Base-by-base conservation (phyloP, 2,329 filamentous ascomycete genomes). In the Massarina eburnea region DNA sequence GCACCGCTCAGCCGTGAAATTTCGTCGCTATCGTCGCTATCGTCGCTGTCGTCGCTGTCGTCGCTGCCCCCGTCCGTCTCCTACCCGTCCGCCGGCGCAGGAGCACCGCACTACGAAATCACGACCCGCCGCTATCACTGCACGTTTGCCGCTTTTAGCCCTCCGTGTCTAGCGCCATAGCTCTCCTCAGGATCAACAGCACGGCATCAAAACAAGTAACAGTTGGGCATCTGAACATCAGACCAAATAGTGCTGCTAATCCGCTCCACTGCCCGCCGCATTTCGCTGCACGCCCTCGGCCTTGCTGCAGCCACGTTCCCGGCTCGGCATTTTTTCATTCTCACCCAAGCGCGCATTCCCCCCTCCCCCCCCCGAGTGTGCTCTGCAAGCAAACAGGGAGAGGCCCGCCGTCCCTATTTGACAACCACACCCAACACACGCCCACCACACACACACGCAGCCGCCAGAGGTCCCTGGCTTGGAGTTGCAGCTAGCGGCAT, bases 71-170 rank as follows among this genome's bases (percentile, higher is more conserved):
- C 32, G 10, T 35, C 32, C 32, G 17, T 12, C 32, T 35, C 8
- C 9, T 15, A 17, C 32, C 9, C 32, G 9, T 9, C 17, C 17
- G 10, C 32, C 32, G 9, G 15, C 32, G 9, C 9, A 12, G 8
- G 9, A 18, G 10, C 32, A 35, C 32, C 32, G 24, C 24, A 10
- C 24, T 26, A 26, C 24, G 24, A 26, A 26, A 10, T 26, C 24
- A 26, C 24, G 24, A 26, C 24, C 39, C 24, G n/a, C 39, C 39
- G 39, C 39, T 41, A 41, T 21, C 26, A 21, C 15, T 41, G 39
- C 39, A n/a, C 24, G n/a, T 29, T 15, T 41, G 26, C 39, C 24
- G 39, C 27, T 30, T 41, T 33, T 18, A 15, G 27, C 39, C 26
- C 4, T 14, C 39, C 18, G 24, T 18, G 19, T 27, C 39, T 34